Evolutionary conservation across 129 eudicot species (phyloP).

Genomic region (Ambrosia artemisiifolia): DNA sequence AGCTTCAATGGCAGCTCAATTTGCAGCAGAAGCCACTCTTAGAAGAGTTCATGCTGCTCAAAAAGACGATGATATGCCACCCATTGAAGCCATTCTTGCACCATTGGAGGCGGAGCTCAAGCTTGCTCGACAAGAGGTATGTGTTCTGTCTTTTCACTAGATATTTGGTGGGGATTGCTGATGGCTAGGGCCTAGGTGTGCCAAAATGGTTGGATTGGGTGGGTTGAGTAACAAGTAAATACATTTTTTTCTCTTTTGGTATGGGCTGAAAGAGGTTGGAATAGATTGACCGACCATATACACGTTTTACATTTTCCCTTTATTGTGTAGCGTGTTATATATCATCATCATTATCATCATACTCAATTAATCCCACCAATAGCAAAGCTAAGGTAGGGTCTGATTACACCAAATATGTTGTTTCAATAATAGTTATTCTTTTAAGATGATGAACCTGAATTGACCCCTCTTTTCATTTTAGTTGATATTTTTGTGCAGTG

Average conservation of each 20-base stretch:
- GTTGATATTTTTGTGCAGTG: not conserved
- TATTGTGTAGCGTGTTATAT: not conserved
- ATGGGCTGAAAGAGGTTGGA: not conserved
- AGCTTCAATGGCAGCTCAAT: constrained; percentile 86
- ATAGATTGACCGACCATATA: not conserved
- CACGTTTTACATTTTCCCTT: too few relatives aligned
- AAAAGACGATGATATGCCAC: constrained; percentile 97
- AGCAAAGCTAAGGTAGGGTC: too few relatives aligned
- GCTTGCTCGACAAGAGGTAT: constrained; percentile 80
- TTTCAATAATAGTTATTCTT: not conserved
- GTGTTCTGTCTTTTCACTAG: constrained; percentile 10
- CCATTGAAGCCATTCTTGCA: constrained; percentile 90
- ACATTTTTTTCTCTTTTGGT: not conserved
- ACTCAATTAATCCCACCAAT: too few relatives aligned
- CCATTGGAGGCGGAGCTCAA: constrained; percentile 96
- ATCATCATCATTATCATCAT: too few relatives aligned
- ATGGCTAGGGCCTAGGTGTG: not conserved
- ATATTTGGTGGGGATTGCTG: not conserved
- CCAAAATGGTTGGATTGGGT: not conserved
- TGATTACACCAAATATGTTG: not conserved
- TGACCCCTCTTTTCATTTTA: too few relatives aligned
- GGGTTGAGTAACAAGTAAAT: not conserved
- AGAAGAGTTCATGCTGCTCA: constrained; percentile 92
- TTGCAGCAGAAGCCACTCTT: constrained; percentile 92
- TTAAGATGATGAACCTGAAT: not conserved